Base-by-base conservation (phyloP, 208 protist genomes). In the Giardia duodenalis region DNA sequence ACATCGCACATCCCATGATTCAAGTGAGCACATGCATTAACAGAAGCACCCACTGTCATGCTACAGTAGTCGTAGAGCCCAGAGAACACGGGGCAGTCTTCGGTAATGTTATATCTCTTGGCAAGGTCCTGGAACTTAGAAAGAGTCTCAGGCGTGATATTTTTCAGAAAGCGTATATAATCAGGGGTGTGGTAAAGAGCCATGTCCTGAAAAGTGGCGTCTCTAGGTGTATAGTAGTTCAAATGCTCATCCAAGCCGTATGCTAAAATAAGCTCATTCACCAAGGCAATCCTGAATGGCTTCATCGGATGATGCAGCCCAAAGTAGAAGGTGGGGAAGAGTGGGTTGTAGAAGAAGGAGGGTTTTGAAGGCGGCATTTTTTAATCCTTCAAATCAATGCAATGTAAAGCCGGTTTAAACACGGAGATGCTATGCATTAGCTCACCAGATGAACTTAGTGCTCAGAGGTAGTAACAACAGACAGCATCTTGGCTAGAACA, bases 21-120 rank as follows among this genome's bases (percentile, higher is more conserved):
- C 0, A 99, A 94, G 46, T 97, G 97, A 46, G 97, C 95, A 2
- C 98, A 98, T 86, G 97, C 98, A 43, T 95, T 95, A 22, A 93
- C 30, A 1, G 94, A 94, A 46, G 93, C 93, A 47, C 94, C 94
- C 43, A 87, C 91, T 47, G 88, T 1, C 3, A 76, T 92, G 47
- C 67, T 57, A n/a, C 4, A 93, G 39, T 93, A 97, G 67, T 96
- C 94, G 87, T 94, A 98, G 43, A 97, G 45, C 0, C 96, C 96
- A 87, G 97, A 95, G 94, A 98, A 97, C 39, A 97, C 94, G 0
- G 97, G 96, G 92, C 97, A 98, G 94, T 98, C 97, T 46, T 97
- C 96, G 76, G 93, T 95, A 2, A 97, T 95, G 93, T 97, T 97
- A 92, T 96, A 95, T n/a, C 47, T 0, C 86, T 67, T 10, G 39